Evolutionary conservation across 2,329 filamentous ascomycete species (phyloP), one percentile per base, ranked within the genome.

Genomic region (Fusarium agapanthi): DNA sequence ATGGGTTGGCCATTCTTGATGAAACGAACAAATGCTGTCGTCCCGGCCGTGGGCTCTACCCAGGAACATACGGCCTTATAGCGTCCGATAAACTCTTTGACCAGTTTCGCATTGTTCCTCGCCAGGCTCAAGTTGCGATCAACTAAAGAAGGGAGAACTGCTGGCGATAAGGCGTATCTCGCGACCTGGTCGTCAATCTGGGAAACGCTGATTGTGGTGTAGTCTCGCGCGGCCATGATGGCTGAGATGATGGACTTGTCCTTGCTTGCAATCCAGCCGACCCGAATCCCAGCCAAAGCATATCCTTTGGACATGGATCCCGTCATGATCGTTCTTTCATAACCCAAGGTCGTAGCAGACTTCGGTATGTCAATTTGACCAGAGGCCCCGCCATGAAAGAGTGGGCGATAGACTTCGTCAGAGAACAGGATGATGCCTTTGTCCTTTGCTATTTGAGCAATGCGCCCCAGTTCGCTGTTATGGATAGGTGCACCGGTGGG

Each of bases 281-380:
- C 82, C 2, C 94, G 90, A 69, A 97, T 91, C 5, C 95, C 94
- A 2, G 94, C 93, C 9, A 97, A 84, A 6, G 92, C 90, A 82
- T 94, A 97, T 1, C 93, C 92, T 82, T 97, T 97, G 32, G 92
- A 95, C 85, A 97, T 89, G 24, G 93, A 95, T 20, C 94, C 92
- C 0, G 93, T 96, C 18, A 90, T 89, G 37, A 97, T 86, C 28
- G 89, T 88, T 62, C 90, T 91, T 7, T 88, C 83, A 81, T 97
- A 96, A 47, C 90, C 91, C 47, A 96, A 84, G 0, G 92, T 89
- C 2, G 95, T 85, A 16, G 91, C 86, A 18, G 79, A 74, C 0
- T 93, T 94, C 0, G 92, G 91, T 6, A 88, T 88, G 88, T 75
- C 65, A 15, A 60, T 66, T 20, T 62, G 50, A 91, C 87, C 63